Evolutionary conservation across 352 stramenopile genomes (phyloP), one percentile per base, ranked within the genome.

Genomic region (Phytopythium oedochilum): DNA sequence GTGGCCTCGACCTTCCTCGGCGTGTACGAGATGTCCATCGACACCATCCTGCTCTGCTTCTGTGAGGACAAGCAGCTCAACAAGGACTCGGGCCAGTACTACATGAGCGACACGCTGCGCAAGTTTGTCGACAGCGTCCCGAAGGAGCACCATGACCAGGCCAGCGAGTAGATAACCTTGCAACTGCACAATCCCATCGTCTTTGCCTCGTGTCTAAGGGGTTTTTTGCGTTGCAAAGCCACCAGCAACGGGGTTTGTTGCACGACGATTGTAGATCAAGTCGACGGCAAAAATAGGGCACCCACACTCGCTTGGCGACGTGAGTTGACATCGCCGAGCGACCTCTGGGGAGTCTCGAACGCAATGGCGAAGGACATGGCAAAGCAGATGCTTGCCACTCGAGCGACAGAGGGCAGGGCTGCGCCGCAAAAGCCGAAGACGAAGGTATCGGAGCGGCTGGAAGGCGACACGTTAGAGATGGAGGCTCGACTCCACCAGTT

Each of bases 31-130:
- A 98, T 98, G 83, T 72, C 77, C 25, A 98, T 98, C 58, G 85
- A 94, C 39, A 98, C 92, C 8, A 97, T 98, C 32, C 66, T 99
- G 38, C 72, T 98, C 52, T 98, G 94, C 66, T 99, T 98, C 68
- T 96, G 97, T 57, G 92, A 97, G 40, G 96, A 99, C 68, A 70
- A 74, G 36, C 66, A 89, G 53, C 44, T 77, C 18, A 96, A 96
- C 64, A 85, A 87, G 22, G 70, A 71, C 0, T 75, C 62, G 5
- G 79, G 77, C 0, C 63, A 89, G 47, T 93, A 76, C 63, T 91
- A 88, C 53, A 93, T 91, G 85, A 89, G 74, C 42, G 76, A 90
- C 26, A 67, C 78, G n/a, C 68, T 94, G 5, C 65, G 66, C 28
- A 70, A 79, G 36, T 89, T 93, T 36, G 75, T 92, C 12, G 72